Evolutionary conservation across 148 eudicot species (phyloP).

Genomic region (Diospyros kaki): DNA sequence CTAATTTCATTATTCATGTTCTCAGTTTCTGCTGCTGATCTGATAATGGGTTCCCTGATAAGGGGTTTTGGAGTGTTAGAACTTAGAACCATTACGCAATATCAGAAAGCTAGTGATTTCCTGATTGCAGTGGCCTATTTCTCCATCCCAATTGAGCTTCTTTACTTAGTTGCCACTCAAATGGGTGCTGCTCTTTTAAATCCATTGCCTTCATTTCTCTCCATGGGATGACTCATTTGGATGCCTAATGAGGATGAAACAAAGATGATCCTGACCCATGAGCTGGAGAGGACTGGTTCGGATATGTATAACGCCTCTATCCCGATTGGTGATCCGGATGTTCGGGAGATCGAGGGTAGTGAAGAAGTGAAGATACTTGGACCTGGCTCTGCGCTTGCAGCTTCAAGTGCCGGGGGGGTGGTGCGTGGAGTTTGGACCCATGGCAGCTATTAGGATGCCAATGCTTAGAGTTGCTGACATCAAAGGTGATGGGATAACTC

Average conservation of each 20-base stretch:
- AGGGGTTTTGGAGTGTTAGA: constrained; percentile 72
- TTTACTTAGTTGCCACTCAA: constrained; percentile 92
- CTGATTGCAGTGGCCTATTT: constrained; percentile 88
- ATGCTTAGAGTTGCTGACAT: constrained; percentile 75
- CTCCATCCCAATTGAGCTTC: constrained; percentile 86
- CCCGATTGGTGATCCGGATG: constrained; percentile 61
- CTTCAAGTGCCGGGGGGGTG: constrained; percentile 58
- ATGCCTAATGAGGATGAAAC: constrained; percentile 79
- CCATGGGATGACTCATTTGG: constrained; percentile 98
- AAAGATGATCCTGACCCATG: constrained; percentile 69
- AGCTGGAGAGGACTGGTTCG: constrained; percentile 36
- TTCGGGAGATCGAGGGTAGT: constrained; percentile 26
- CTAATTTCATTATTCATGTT: background rate
- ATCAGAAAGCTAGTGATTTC: constrained; percentile 84
- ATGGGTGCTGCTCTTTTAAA: constrained; percentile 66
- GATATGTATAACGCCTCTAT: constrained; percentile 23
- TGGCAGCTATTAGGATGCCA: constrained; percentile 87
- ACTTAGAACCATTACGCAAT: constrained; percentile 60
- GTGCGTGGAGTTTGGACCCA: constrained; percentile 44
- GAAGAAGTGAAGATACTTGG: constrained; percentile 57
- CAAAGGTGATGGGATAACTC: constrained; percentile 72
- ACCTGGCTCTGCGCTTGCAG: constrained; percentile 53
- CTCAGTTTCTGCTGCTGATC: constrained; percentile 27
- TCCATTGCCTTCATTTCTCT: constrained; percentile 89
- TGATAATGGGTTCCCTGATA: constrained; percentile 43